Conservation (phyloP, 352 stramenopile species). For the Phytophthora meadii region DNA sequence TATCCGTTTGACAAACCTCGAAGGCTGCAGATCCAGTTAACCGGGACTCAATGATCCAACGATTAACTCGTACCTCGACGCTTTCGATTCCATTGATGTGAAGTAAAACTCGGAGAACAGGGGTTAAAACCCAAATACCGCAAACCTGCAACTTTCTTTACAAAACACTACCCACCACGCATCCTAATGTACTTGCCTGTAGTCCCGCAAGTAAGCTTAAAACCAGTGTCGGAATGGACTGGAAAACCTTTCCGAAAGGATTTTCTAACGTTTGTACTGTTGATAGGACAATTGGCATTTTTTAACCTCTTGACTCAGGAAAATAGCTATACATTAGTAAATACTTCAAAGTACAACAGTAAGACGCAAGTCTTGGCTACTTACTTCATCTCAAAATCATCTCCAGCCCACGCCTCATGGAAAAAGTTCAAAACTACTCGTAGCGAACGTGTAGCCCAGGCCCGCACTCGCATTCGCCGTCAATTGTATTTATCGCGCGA, state of each 20-base stretch:
- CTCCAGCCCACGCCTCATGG: neutral
- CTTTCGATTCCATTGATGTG: neutral
- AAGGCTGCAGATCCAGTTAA: conserved; percentile 1
- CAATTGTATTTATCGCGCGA: conserved; percentile 1
- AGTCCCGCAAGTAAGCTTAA: no score
- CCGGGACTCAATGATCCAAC: neutral
- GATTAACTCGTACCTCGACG: conserved; percentile 8
- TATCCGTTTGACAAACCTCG: conserved; percentile 12
- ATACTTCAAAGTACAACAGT: conserved; percentile 1
- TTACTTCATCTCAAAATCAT: neutral
- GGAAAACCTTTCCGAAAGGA: no score
- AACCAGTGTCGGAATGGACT: no score
- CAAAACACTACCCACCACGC: no score
- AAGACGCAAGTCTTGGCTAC: neutral
- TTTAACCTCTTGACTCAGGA: neutral
- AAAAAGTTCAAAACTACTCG: neutral
- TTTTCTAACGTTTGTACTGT: no score
- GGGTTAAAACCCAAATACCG: no score
- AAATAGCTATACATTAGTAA: conserved; percentile 7
- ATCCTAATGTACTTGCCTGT: no score
- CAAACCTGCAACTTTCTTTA: no score
- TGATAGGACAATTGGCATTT: no score
- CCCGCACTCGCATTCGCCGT: conserved; percentile 8
- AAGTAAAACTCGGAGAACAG: no score
- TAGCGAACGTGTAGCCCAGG: conserved; percentile 13